Base-by-base conservation (phyloP, 495 filamentous ascomycete species). In the Chlorociboria aeruginascens region DNA sequence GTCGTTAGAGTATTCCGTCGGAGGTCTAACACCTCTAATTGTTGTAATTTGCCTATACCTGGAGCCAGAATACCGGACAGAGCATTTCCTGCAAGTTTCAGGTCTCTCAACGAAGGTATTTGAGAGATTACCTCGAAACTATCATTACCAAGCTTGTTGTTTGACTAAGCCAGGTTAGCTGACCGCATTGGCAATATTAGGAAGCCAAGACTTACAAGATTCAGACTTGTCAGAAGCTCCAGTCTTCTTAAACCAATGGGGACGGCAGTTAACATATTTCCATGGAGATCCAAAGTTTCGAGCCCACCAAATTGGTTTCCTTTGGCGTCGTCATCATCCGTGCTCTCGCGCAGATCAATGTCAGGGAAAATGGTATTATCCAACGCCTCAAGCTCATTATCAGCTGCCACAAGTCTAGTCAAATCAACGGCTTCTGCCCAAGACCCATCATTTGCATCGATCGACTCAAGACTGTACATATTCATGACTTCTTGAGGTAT, bases 381-480 rank as follows among this genome's bases (percentile, higher is more conserved):
- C 28, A 99, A 71, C 32, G 71, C 66, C 55, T 82, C 76, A 46
- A 99, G 59, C 59, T 96, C 88, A 60, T 99, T 97, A 60, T 96
- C 89, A 10, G 92, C 89, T 31, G 85, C 89, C 53, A 89, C 78
- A 41, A 99, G 77, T 46, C 83, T 80, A 8, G 82, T 81, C n/a
- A 99, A 68, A 61, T 97, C 93, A 11, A 99, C 89, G 45, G 83
- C 82, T 64, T 97, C 90, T 29, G 88, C 89, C 92, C 92, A 98
- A 37, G 82, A 73, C 14, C 76, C 69, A 30, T 69, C 75, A 32
- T 67, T 49, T n/a, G 66, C 54, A 40, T 70, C 70, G 25, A 70
- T 58, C 2, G 69, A 68, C 33, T 83, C 75, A 6, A 85, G 68
- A 49, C 82, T 81, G 59, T 96, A 98, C 92, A 99, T 97, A 14